phyloP scores from a whole-genome alignment of 2,329 filamentous ascomycete genomes.

The Fusarium palustre region DNA sequence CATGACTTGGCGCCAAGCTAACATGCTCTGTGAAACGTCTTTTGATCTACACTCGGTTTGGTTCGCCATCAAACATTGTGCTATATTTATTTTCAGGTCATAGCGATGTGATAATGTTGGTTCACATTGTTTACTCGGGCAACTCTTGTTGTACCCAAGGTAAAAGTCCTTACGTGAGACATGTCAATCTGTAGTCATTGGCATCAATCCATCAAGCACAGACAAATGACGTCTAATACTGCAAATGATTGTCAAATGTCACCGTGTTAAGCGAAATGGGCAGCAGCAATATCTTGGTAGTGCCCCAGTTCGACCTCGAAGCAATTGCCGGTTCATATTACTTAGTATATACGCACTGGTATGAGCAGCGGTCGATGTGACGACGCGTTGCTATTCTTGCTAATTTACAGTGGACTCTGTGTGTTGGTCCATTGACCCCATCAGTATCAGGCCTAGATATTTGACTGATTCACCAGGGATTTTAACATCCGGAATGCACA shows the following conservation, averaged over 20 bases:
- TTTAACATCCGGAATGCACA: neutral
- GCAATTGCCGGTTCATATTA: conserved; percentile 11
- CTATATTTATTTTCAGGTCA: neutral
- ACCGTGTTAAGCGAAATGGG: conserved; percentile 14
- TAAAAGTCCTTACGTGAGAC: neutral
- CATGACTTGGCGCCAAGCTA: conserved; percentile 37
- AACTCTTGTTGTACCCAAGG: neutral
- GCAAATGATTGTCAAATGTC: conserved; percentile 12
- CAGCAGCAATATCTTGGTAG: conserved; percentile 7
- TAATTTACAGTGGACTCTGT: conserved; percentile 12
- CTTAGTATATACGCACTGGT: conserved; percentile 3
- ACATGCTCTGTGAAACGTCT: conserved; percentile 13
- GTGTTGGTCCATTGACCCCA: conserved; percentile 14
- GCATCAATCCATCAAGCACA: neutral
- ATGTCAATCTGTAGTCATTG: conserved; percentile 6
- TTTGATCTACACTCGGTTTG: conserved; percentile 14
- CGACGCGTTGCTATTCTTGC: conserved; percentile 27
- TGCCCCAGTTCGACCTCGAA: conserved; percentile 4
- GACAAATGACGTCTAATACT: conserved; percentile 18
- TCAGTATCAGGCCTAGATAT: conserved; percentile 14
- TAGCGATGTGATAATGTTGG: neutral
- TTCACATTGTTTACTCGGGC: neutral
- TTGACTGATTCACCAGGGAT: conserved; percentile 1
- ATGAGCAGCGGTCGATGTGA: conserved; percentile 28
- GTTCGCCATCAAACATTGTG: conserved; percentile 15